phyloP scores from a whole-genome alignment of 23 red algal species.

The Gracilaria vermiculophylla region DNA sequence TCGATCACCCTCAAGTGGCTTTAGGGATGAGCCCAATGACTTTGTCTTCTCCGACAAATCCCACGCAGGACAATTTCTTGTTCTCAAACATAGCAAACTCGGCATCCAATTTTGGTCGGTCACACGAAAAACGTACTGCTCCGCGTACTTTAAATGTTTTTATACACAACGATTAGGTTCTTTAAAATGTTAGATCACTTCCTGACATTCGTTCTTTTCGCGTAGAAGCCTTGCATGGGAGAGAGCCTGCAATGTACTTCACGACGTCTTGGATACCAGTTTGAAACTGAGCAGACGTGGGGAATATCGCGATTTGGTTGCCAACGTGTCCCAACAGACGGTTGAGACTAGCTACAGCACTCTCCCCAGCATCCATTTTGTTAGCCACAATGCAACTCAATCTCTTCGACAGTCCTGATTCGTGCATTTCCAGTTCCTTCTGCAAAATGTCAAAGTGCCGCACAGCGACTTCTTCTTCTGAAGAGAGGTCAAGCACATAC shows the following conservation, averaged over 20 bases:
- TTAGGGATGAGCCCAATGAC: no score
- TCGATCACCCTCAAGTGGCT: no score
- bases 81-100: no score
- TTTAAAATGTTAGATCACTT: no score
- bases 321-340: conserved; percentile 13
- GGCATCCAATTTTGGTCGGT: no score
- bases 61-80: no score
- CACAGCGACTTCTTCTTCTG: conserved; percentile 9
- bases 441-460: conserved; percentile 57
- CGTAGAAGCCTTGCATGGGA: neutral
- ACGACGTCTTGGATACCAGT: conserved; percentile 43
- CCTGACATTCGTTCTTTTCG: no score
- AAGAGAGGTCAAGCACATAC: conserved; percentile 79
- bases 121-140: no score
- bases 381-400: conserved; percentile 67
- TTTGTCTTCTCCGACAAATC: no score
- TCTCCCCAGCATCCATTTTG: conserved; percentile 79
- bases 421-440: conserved; percentile 77
- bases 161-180: no score
- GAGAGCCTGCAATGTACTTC: neutral
- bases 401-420: conserved; percentile 44
- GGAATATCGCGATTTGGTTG: conserved; percentile 32
- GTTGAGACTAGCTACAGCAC: neutral
- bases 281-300: conserved; percentile 23
- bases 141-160: no score